Conservation (phyloP, 768 basidiomycete species). For the Multifurca ochricompacta region DNA sequence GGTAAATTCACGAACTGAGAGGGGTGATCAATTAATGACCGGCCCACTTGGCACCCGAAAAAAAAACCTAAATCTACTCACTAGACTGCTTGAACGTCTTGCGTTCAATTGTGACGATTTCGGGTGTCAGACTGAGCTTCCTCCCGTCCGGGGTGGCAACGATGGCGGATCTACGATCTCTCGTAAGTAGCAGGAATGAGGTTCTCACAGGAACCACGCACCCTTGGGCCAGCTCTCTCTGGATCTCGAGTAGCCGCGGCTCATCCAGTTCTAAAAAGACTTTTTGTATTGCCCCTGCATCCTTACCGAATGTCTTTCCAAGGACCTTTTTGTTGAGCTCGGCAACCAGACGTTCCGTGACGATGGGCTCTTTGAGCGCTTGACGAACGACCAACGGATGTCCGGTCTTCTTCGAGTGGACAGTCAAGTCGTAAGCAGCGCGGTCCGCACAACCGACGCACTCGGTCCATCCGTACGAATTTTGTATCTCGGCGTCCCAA, state of each 20-base stretch:
- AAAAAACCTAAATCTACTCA: conserved; percentile 38
- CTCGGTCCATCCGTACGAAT: conserved; percentile 91
- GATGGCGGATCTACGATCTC: conserved; percentile 46
- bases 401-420: conserved; percentile 80
- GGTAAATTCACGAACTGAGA: conserved; percentile 82
- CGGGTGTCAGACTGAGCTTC: conserved; percentile 62
- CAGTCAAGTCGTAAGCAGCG: conserved; percentile 91
- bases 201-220: conserved; percentile 30
- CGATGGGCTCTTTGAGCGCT: conserved; percentile 75
- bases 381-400: conserved; percentile 80
- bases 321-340: conserved; percentile 83
- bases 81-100: conserved; percentile 86
- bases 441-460: conserved; percentile 99
- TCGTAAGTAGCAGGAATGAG: conserved; percentile 12
- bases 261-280: conserved; percentile 61
- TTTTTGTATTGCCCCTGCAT: conserved; percentile 60
- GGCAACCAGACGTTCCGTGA: conserved; percentile 70
- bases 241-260: conserved; percentile 52
- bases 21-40: conserved; percentile 22
- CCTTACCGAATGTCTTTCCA: conserved; percentile 84
- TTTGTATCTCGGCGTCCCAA: conserved; percentile 98
- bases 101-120: conserved; percentile 67
- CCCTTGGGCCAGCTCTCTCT: conserved; percentile 70
- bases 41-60: background rate
- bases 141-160: conserved; percentile 47